These are phyloP conservation scores for Acanthamoeba sp. DNA, from an alignment of 208 protist genomes.

Conservation along the genomic window DNA sequence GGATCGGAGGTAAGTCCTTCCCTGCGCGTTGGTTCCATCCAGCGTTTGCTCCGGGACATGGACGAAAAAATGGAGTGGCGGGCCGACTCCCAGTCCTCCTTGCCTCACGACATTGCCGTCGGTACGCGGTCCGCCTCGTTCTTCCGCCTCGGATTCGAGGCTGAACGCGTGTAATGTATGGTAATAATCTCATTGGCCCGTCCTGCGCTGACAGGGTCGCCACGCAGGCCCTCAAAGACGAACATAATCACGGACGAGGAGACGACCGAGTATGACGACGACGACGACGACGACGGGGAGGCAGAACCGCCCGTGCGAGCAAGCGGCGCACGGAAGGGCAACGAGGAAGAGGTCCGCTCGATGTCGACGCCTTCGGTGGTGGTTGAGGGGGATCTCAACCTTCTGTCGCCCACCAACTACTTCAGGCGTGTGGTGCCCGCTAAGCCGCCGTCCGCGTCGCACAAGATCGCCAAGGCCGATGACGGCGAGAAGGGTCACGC, in stretches of 20 bases:
- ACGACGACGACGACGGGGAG: not conserved
- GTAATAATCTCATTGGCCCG: not conserved
- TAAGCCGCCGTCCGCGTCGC: not conserved
- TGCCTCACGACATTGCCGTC: not conserved
- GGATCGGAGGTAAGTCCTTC: not conserved
- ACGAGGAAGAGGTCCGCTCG: too few relatives aligned
- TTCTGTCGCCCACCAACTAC: not conserved
- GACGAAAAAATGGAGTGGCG: constrained; percentile 52
- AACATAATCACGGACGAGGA: not conserved
- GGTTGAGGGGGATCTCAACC: not conserved
- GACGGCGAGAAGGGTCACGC: not conserved
- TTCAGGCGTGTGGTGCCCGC: not conserved
- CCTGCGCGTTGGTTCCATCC: not conserved
- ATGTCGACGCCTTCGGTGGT: not conserved
- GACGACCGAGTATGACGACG: not conserved
- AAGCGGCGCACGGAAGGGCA: not conserved
- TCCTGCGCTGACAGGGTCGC: not conserved
- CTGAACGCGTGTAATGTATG: not conserved
- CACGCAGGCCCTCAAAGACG: not conserved
- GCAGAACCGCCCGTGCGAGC: not conserved
- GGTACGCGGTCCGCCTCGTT: not conserved
- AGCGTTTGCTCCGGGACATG: constrained; percentile 16
- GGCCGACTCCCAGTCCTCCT: not conserved
- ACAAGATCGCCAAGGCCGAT: not conserved
- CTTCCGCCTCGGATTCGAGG: too few relatives aligned